These are phyloP conservation scores for Gossypium gossypioides DNA, from an alignment of 441 rosid species.

Conservation along the genomic window DNA sequence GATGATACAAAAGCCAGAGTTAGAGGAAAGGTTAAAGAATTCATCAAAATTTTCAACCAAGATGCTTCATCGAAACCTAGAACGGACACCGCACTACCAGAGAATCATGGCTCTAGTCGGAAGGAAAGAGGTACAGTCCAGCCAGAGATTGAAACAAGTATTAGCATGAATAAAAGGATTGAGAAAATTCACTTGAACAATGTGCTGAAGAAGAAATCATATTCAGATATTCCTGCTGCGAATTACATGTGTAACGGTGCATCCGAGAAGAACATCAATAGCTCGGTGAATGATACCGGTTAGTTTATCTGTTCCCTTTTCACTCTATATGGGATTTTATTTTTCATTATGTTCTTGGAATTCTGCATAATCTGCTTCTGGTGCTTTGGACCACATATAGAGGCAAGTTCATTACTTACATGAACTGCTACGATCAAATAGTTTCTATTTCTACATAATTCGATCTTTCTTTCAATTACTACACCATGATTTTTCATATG, in stretches of 20 bases:
- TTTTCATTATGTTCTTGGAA: not conserved
- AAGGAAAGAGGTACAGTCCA: slow-evolving; percentile 25
- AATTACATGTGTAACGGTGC: slow-evolving; percentile 11
- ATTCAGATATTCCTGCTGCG: slow-evolving; percentile 18
- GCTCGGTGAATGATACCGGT: slow-evolving; percentile 34
- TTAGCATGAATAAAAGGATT: slow-evolving; percentile 16
- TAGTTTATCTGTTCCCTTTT: slow-evolving; percentile 17
- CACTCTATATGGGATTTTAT: not conserved
- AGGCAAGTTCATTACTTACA: not conserved
- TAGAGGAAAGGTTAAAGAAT: slow-evolving; percentile 67
- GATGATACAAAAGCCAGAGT: slow-evolving; percentile 34
- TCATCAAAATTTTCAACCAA: slow-evolving; percentile 63
- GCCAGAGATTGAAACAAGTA: slow-evolving; percentile 23
- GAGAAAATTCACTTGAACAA: slow-evolving; percentile 20
- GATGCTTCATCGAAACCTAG: slow-evolving; percentile 35
- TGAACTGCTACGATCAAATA: not conserved
- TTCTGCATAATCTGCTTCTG: not conserved
- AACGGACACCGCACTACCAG: slow-evolving; percentile 15
- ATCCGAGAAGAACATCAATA: slow-evolving; percentile 20
- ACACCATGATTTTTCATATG: not conserved
- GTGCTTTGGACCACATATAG: not conserved
- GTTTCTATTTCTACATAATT: not conserved
- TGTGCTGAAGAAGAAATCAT: slow-evolving; percentile 18
- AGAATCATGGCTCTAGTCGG: slow-evolving; percentile 32
- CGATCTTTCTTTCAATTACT: not conserved